Base-by-base conservation (phyloP, 1,284 basidiomycete genomes). In the Ceratobasidium sp. region DNA sequence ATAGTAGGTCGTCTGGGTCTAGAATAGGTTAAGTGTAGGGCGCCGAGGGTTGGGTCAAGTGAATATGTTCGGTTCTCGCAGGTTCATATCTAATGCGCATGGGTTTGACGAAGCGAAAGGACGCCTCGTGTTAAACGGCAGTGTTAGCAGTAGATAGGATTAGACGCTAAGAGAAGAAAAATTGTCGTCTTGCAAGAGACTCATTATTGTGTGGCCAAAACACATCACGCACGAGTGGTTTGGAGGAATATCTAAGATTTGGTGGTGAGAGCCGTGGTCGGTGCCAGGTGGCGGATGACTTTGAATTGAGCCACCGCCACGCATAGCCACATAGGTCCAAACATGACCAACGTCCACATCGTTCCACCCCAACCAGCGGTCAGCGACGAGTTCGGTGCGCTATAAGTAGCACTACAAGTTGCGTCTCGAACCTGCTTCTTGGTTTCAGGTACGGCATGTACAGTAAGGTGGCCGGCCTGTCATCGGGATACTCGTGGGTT, bases 21-120 rank as follows among this genome's bases (percentile, higher is more conserved):
- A 3, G 38, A 18, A 55, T 27, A 69, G 55, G 33, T 65, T 27
- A 73, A 23, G 65, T 67, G 50, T 67, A 23, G 44, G 65, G 27
- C 30, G 35, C 64, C 70, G 57, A 52, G 30, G 41, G 7, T n/a
- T 2, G 30, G 38, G 30, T 35, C 66, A 20, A 68, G 46, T 68
- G 7, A 30, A 35, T 41, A 33, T 20, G 18, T 64, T 50, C 20
- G 48, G 14, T 50, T 16, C 48, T 50, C 48, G 20, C 16, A 50
- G 20, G 48, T 50, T 50, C 16, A 50, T 50, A 50, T 50, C 48
- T 5, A 5, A 41, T 10, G 16, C 8, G 48, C 48, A 44, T 23
- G 44, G 18, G 44, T 35, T 64, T 3, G 60, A 44, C 38, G 54
- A 30, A 23, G 16, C 18, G 27, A 44, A 64, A 64, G 35, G 60